phyloP scores from a whole-genome alignment of 768 basidiomycete species.

The Naematelia aurantialba region DNA sequence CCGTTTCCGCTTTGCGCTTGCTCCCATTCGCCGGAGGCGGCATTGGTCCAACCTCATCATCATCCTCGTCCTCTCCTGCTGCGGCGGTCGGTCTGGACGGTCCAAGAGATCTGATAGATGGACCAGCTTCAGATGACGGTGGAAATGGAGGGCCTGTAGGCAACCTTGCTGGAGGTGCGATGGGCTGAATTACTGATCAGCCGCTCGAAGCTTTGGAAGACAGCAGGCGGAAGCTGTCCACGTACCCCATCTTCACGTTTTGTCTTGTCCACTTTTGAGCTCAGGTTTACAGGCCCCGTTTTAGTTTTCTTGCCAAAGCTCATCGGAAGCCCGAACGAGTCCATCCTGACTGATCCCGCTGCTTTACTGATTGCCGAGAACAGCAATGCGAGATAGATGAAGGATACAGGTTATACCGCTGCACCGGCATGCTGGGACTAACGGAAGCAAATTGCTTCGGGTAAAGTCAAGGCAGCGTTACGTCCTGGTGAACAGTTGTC shows the following conservation, averaged over 20 bases:
- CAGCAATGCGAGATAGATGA: background rate
- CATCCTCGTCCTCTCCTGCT: conserved; percentile 12
- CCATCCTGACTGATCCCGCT: conserved; percentile 49
- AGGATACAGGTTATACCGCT: too few relatives aligned
- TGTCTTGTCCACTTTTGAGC: conserved; percentile 47
- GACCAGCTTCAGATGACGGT: conserved; percentile 8
- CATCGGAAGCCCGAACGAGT: conserved; percentile 48
- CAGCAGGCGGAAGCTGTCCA: background rate
- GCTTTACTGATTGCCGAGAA: background rate
- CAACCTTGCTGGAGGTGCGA: conserved; percentile 1
- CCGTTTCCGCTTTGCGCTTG: conserved; percentile 20
- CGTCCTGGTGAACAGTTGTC: too few relatives aligned
- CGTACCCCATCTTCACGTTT: conserved; percentile 35
- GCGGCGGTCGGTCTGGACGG: background rate
- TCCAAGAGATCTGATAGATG: conserved; percentile 3
- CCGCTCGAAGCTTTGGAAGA: background rate
- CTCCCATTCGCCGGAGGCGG: conserved; percentile 10
- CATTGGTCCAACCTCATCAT: conserved; percentile 21
- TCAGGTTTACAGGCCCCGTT: conserved; percentile 30
- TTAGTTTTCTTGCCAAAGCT: conserved; percentile 52
- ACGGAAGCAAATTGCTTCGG: background rate
- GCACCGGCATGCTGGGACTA: background rate
- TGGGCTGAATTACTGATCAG: background rate
- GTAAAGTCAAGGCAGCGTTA: too few relatives aligned
- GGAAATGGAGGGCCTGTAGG: background rate